Evolutionary conservation across 2,329 filamentous ascomycete species (phyloP).

Genomic region (Spiromastix sp.): DNA sequence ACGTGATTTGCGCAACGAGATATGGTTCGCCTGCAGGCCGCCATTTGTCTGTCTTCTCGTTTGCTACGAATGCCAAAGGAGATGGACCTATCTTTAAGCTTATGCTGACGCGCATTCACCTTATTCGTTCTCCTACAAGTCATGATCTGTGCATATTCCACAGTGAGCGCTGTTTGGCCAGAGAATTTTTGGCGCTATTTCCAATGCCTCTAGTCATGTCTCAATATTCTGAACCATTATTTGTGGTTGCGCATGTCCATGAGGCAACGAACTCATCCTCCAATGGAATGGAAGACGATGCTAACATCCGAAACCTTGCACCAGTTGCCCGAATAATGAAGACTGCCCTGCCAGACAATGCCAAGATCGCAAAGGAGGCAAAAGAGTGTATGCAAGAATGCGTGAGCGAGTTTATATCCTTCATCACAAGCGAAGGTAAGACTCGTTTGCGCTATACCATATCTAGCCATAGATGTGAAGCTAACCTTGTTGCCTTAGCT

Average conservation of each 20-base stretch:
- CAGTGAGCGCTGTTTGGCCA: constrained; percentile 12
- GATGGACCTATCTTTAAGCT: constrained; percentile 5
- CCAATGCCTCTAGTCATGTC: constrained; percentile 3
- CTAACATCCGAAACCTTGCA: constrained; percentile 90
- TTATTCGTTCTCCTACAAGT: constrained; percentile 38
- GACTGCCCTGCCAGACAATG: constrained; percentile 90
- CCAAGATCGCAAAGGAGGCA: constrained; percentile 97
- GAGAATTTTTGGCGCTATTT: constrained; percentile 6
- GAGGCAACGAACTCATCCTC: constrained; percentile 4
- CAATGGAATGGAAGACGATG: no score
- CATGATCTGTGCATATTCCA: constrained; percentile 37
- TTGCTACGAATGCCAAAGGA: constrained; percentile 3
- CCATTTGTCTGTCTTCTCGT: constrained; percentile 12
- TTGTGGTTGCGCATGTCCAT: not conserved
- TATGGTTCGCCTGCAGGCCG: constrained; percentile 10
- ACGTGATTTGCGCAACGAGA: constrained; percentile 45
- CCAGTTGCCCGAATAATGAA: constrained; percentile 99
- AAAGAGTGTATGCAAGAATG: constrained; percentile 99
- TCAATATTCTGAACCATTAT: constrained; percentile 9
- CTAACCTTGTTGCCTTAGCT: constrained; percentile 45
- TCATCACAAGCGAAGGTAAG: constrained; percentile 97
- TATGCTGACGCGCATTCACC: constrained; percentile 5
- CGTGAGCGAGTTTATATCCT: constrained; percentile 98
- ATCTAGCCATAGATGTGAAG: constrained; percentile 1
- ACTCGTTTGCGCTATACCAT: not conserved